phyloP scores from a whole-genome alignment of 2,329 filamentous ascomycete genomes.

The Fusarium redolens region DNA sequence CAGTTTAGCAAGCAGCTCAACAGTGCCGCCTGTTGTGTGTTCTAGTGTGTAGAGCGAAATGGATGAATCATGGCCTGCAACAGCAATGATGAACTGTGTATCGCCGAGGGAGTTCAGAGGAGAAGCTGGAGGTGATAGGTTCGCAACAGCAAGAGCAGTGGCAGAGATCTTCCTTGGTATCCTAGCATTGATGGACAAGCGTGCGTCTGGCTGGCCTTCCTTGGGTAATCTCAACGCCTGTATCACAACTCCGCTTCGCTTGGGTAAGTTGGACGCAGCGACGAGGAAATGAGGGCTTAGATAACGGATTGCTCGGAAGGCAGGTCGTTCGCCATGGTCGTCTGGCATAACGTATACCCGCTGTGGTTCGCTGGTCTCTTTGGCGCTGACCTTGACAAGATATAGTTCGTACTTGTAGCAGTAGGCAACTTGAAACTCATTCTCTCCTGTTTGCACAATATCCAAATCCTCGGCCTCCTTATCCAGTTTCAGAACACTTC shows the following conservation, averaged over 20 bases:
- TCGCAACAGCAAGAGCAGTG: constrained; percentile 80
- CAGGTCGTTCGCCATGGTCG: constrained; percentile 59
- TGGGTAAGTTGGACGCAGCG: constrained; percentile 68
- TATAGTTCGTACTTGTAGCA: constrained; percentile 82
- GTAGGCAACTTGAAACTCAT: constrained; percentile 79
- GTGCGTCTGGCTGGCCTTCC: constrained; percentile 53
- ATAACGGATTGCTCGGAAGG: constrained; percentile 69
- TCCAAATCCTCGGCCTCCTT: constrained; percentile 77
- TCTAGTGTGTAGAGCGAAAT: constrained; percentile 83
- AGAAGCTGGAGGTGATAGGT: constrained; percentile 68
- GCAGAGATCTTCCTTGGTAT: constrained; percentile 78
- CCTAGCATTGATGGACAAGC: constrained; percentile 63
- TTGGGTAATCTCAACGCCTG: constrained; percentile 66
- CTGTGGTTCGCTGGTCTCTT: constrained; percentile 59
- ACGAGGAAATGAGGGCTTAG: constrained; percentile 68
- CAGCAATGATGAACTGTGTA: constrained; percentile 82
- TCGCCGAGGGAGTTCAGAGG: constrained; percentile 66
- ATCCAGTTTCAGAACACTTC: constrained; percentile 62
- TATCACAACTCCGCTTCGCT: constrained; percentile 66
- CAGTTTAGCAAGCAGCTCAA: constrained; percentile 64
- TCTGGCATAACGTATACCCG: constrained; percentile 68
- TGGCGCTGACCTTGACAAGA: constrained; percentile 67
- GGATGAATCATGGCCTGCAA: constrained; percentile 82
- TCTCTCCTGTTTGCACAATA: constrained; percentile 68
- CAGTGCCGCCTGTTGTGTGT: constrained; percentile 61